phyloP scores from a whole-genome alignment of 371 early-diverging fungal species.

The Blastocladiella emersonii region DNA sequence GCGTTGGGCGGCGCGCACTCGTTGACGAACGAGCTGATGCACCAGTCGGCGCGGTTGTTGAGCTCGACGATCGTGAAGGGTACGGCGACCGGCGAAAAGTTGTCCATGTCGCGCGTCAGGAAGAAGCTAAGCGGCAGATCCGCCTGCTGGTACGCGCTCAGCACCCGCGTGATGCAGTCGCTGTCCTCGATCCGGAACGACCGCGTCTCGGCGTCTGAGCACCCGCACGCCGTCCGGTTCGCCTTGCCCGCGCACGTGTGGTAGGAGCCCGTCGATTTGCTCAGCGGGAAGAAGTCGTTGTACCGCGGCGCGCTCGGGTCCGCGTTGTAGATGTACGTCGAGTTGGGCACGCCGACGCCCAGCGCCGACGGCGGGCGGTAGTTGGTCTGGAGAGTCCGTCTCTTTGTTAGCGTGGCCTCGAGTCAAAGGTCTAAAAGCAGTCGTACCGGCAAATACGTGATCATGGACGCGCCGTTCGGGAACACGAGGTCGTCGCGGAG shows the following conservation, averaged over 20 bases:
- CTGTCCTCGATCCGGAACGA: constrained; percentile 9
- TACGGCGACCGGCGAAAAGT: not conserved
- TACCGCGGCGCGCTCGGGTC: constrained; percentile 14
- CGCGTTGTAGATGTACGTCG: constrained; percentile 16
- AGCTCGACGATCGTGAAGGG: constrained; percentile 13
- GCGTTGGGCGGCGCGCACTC: constrained; percentile 9
- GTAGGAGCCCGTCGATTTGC: constrained; percentile 13
- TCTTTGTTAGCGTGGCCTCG: too few species aligned
- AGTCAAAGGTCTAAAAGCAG: too few species aligned
- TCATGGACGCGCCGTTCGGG: not conserved
- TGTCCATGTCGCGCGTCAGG: constrained; percentile 5
- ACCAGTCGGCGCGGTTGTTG: constrained; percentile 18
- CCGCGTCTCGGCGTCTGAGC: constrained; percentile 8
- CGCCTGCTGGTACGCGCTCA: not conserved
- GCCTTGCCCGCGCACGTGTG: constrained; percentile 11
- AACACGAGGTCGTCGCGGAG: not conserved
- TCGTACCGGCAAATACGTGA: not conserved
- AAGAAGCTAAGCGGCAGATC: constrained; percentile 6
- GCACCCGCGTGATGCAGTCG: constrained; percentile 13
- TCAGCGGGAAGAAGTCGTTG: constrained; percentile 12
- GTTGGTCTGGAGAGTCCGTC: too few species aligned
- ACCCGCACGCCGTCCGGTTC: constrained; percentile 10
- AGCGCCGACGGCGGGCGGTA: constrained; percentile 19
- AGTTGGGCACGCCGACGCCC: constrained; percentile 14
- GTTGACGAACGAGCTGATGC: constrained; percentile 10